Conservation (phyloP, 805 yeast species). For the Suhomyces sp. region DNA sequence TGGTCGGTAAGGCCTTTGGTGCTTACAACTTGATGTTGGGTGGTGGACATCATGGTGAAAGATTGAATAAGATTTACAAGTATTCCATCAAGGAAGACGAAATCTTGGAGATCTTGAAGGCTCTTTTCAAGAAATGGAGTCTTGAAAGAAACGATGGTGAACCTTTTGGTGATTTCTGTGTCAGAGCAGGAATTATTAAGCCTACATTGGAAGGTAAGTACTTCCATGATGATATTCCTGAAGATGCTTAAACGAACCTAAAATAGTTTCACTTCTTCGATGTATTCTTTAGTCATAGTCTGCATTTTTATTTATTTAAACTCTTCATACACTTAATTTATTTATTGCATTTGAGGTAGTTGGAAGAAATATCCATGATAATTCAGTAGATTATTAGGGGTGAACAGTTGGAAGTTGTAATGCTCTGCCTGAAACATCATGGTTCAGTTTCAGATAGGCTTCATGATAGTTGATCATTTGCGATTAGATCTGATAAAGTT, state of each 20-base stretch:
- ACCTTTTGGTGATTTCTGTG: constrained; percentile 91
- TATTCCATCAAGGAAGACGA: constrained; percentile 90
- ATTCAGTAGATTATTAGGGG: too few species aligned
- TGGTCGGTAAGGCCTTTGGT: constrained; percentile 92
- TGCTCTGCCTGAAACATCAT: too few species aligned
- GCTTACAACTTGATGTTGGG: constrained; percentile 93
- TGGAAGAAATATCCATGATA: too few species aligned
- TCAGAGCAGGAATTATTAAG: constrained; percentile 83
- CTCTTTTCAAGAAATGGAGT: constrained; percentile 92
- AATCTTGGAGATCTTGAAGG: constrained; percentile 71
- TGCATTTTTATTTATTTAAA: too few species aligned
- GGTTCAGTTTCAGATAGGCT: too few species aligned
- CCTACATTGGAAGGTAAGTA: constrained; percentile 88
- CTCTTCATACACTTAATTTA: too few species aligned
- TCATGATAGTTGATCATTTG: too few species aligned
- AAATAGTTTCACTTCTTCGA: too few species aligned
- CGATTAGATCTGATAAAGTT: too few species aligned
- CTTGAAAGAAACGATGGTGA: constrained; percentile 87
- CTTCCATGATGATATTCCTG: constrained; percentile 93
- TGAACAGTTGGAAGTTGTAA: too few species aligned
- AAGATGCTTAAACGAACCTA: constrained; percentile 66
- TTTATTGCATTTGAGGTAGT: too few species aligned
- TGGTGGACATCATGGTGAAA: constrained; percentile 92
- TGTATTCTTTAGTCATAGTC: too few species aligned
- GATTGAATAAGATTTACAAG: constrained; percentile 85